Base-by-base conservation (phyloP, 2,329 filamentous ascomycete species). In the Tolypocladium paradoxum region DNA sequence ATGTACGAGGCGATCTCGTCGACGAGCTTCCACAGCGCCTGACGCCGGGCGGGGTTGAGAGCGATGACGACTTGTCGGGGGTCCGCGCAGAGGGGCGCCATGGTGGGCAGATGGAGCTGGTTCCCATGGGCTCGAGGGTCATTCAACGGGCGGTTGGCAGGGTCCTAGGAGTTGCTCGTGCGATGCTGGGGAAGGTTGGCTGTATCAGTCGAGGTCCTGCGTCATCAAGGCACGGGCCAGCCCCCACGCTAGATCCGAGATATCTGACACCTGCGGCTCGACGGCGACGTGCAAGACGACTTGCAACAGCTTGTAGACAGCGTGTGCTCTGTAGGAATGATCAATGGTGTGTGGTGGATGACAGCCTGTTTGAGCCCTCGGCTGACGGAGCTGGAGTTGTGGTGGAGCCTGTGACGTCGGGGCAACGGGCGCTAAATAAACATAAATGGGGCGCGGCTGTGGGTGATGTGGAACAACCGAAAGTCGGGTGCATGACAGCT, bases 41-140 rank as follows among this genome's bases (percentile, higher is more conserved):
- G 73, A 48, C 79, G 76, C 46, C 74, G 72, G 31, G 75, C 73
- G 31, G 71, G 70, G 57, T 81, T 77, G 40, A 83, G 70, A 29
- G 77, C 71, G 51, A 82, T 74, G 65, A 78, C 72, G 52, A 82
- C 65, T 58, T 79, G 77, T 54, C 77, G 74, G 49, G 78, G 78
- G 56, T 81, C 78, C 36, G 70, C 73, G 53, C 73, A 77, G 50
- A 77, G 69, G 51, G 78, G 78, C 54, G 78, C 76, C 78, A 81
- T 81, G 53, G 16, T 62, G 58, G 40, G 34, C 31, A 36, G 50
- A 18, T 6, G 11, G 9, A 18, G 18, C 27, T 47, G 43, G 27
- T 20, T 47, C 18, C 27, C 14, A 4, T 8, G 18, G 27, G 27
- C 43, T 33, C 18, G 9, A 12, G 8, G 20, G 2, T 20, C 27